Evolutionary conservation across 1,284 basidiomycete species (phyloP).

Genomic region (Cryptococcus sp.): DNA sequence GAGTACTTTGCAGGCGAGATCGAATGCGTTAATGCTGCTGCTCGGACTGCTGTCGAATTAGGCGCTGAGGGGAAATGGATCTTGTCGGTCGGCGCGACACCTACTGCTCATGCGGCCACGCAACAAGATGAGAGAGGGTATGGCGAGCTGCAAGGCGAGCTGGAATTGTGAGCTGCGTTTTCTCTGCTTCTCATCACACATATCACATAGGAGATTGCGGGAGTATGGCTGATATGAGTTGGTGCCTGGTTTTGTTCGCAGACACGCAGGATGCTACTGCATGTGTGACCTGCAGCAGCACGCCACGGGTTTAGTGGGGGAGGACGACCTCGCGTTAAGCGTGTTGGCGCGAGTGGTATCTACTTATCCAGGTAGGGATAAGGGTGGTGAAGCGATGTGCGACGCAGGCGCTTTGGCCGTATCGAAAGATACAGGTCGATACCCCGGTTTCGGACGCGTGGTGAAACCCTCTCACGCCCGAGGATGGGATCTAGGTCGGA

Average conservation of each 20-base stretch:
- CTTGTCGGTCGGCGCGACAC: conserved; percentile 80
- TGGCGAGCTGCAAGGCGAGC: conserved; percentile 30
- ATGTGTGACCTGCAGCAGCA: conserved; percentile 81
- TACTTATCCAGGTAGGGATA: conserved; percentile 66
- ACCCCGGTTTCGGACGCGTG: conserved; percentile 69
- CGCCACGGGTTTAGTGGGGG: conserved; percentile 66
- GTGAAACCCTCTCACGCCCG: conserved; percentile 56
- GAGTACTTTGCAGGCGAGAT: conserved; percentile 71
- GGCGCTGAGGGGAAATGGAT: conserved; percentile 59
- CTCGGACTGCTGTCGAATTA: conserved; percentile 58
- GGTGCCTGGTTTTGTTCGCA: too few species aligned
- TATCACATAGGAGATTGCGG: too few species aligned
- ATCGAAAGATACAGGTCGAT: conserved; percentile 78
- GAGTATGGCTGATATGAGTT: too few species aligned
- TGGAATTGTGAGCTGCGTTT: conserved; percentile 40
- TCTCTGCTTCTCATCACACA: neutral
- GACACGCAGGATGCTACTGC: conserved; percentile 74
- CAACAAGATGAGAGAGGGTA: conserved; percentile 8
- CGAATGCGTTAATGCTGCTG: conserved; percentile 67
- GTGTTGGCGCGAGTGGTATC: conserved; percentile 74
- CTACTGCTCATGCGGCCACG: conserved; percentile 61
- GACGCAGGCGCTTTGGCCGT: conserved; percentile 82
- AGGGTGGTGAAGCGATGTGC: conserved; percentile 57
- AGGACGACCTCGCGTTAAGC: conserved; percentile 63
- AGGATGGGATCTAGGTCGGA: conserved; percentile 69